These are phyloP conservation scores for Dryas drummondii DNA, from an alignment of 306 rosid genomes.

Conservation along the genomic window DNA sequence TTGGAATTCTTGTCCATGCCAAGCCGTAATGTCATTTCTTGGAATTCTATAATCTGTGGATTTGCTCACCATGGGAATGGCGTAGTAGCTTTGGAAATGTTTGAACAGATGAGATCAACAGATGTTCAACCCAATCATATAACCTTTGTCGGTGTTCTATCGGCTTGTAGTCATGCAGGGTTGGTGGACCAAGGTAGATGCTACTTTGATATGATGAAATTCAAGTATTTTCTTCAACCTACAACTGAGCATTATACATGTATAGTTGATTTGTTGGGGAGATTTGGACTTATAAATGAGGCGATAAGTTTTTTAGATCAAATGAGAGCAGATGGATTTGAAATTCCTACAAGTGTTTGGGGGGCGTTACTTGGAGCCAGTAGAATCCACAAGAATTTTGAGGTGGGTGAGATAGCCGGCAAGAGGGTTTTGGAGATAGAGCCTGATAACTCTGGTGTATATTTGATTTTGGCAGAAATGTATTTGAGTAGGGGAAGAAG, in stretches of 20 bases:
- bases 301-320: slow-evolving; percentile 36
- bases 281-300: slow-evolving; percentile 54
- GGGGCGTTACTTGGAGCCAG: slow-evolving; percentile 64
- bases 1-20: slow-evolving; percentile 42
- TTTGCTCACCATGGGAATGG: slow-evolving; percentile 51
- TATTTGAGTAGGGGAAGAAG: slow-evolving; percentile 29
- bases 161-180: slow-evolving; percentile 59
- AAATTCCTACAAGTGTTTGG: slow-evolving; percentile 52
- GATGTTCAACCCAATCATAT: slow-evolving; percentile 41
- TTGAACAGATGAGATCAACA: slow-evolving; percentile 41
- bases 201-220: slow-evolving; percentile 42
- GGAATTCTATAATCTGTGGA: slow-evolving; percentile 56
- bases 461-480: slow-evolving; percentile 53
- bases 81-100: slow-evolving; percentile 42
- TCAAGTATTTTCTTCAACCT: slow-evolving; percentile 35
- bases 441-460: slow-evolving; percentile 52
- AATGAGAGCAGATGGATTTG: slow-evolving; percentile 41
- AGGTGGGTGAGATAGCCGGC: slow-evolving; percentile 43
- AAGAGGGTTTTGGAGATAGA: slow-evolving; percentile 42
- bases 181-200: slow-evolving; percentile 40
- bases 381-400: slow-evolving; percentile 48
- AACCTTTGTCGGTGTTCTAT: slow-evolving; percentile 51
- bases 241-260: slow-evolving; percentile 50
- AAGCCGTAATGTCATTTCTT: slow-evolving; percentile 44
- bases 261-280: slow-evolving; percentile 49